These are phyloP conservation scores for Trichosanthes truncata DNA, from an alignment of 306 rosid species.

Conservation along the genomic window DNA sequence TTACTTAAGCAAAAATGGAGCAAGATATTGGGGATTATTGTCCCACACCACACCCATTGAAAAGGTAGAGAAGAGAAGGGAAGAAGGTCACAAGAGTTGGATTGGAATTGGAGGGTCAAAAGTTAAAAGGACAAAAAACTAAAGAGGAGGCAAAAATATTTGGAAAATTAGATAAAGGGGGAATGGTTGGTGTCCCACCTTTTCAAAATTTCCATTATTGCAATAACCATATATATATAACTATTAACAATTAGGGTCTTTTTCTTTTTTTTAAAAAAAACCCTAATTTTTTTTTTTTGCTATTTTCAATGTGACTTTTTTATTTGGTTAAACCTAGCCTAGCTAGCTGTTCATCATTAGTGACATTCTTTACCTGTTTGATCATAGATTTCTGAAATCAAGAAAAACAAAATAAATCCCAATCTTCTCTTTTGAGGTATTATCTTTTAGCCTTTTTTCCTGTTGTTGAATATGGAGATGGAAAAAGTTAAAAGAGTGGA, in stretches of 20 bases:
- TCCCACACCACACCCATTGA: neutral
- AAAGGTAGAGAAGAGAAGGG: neutral
- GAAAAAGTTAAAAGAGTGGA: neutral
- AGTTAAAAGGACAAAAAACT: neutral
- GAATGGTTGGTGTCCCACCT: constrained; percentile 5
- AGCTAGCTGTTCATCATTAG: neutral
- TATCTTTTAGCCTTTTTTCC: neutral
- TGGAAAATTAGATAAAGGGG: neutral
- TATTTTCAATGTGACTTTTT: neutral
- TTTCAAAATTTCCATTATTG: constrained; percentile 5
- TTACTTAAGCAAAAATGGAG: neutral
- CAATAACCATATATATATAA: neutral
- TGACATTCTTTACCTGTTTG: neutral
- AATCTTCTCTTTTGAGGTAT: neutral
- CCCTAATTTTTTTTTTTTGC: neutral
- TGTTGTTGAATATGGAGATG: neutral
- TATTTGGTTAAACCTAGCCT: neutral
- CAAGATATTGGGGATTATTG: neutral
- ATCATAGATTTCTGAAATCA: neutral
- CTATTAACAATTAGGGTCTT: too few species aligned
- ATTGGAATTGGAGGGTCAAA: neutral
- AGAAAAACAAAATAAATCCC: neutral
- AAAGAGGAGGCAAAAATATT: neutral
- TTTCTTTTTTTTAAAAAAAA: too few species aligned
- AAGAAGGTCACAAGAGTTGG: neutral